Conservation (phyloP, 139 green algal species). For the Volvox reticuliferus region DNA sequence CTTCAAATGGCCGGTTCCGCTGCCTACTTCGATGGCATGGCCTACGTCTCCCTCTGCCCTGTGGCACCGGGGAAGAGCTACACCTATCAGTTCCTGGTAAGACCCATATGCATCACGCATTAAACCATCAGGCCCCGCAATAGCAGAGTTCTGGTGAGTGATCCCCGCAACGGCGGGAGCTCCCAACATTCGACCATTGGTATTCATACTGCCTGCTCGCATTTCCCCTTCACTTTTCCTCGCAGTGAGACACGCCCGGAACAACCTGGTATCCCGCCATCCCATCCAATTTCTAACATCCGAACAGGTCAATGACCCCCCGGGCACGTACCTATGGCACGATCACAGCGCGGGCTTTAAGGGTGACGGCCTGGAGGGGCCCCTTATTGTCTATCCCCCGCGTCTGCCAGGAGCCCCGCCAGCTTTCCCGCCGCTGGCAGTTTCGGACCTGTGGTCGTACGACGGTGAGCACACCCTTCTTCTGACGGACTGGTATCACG, state of each 20-base stretch:
- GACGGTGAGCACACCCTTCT: conserved; percentile 61
- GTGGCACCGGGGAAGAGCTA: conserved; percentile 50
- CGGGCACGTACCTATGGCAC: conserved; percentile 76
- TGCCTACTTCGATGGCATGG: conserved; percentile 49
- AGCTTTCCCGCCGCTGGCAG: not conserved
- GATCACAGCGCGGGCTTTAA: conserved; percentile 62
- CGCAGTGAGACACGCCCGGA: too few species aligned
- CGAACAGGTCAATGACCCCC: conserved; percentile 42
- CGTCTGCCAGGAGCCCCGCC: not conserved
- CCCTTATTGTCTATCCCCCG: conserved; percentile 67
- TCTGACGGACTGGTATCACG: conserved; percentile 65
- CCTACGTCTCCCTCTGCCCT: conserved; percentile 66
- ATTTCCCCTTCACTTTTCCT: too few species aligned
- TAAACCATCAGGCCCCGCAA: too few species aligned
- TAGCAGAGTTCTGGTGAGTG: too few species aligned
- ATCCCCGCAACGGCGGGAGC: too few species aligned
- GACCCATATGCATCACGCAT: too few species aligned
- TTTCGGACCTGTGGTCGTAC: conserved; percentile 41
- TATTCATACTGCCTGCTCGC: too few species aligned
- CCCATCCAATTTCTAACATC: too few species aligned
- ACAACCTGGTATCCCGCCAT: too few species aligned
- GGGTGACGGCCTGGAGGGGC: conserved; percentile 71
- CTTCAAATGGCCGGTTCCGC: conserved; percentile 55
- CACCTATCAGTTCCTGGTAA: conserved; percentile 56
- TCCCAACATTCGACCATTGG: too few species aligned